Conservation (phyloP, 2,329 filamentous ascomycete genomes). For the Thielaviopsis euricoi region DNA sequence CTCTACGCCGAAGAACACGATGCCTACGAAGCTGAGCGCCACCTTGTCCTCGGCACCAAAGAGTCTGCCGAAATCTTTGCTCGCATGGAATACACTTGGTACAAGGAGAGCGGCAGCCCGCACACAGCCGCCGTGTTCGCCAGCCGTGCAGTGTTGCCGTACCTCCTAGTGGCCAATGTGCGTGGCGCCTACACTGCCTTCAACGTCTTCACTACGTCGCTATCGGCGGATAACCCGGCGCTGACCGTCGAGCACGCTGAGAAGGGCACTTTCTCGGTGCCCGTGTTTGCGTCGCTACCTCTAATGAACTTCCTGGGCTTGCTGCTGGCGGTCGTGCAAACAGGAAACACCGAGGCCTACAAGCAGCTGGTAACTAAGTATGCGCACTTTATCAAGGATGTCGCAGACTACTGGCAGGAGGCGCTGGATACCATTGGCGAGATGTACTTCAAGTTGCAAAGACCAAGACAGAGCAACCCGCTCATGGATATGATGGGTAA, state of each 20-base stretch:
- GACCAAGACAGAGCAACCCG: slow-evolving; percentile 78
- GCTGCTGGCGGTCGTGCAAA: slow-evolving; percentile 67
- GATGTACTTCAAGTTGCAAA: slow-evolving; percentile 89
- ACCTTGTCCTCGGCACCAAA: slow-evolving; percentile 74
- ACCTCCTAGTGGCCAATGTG: slow-evolving; percentile 78
- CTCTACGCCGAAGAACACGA: slow-evolving; percentile 89
- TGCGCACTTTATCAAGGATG: slow-evolving; percentile 58
- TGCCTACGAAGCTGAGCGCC: slow-evolving; percentile 80
- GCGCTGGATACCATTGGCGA: slow-evolving; percentile 76
- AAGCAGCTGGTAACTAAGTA: slow-evolving; percentile 73
- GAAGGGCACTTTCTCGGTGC: slow-evolving; percentile 53
- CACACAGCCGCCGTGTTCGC: slow-evolving; percentile 79
- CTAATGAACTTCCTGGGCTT: slow-evolving; percentile 87
- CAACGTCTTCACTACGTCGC: slow-evolving; percentile 37
- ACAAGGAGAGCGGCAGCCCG: slow-evolving; percentile 60
- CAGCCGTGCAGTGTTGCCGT: slow-evolving; percentile 75
- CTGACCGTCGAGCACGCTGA: slow-evolving; percentile 71
- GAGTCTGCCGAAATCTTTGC: slow-evolving; percentile 71
- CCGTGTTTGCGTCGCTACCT: slow-evolving; percentile 81
- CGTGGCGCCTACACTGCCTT: slow-evolving; percentile 75
- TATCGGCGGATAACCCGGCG: slow-evolving; percentile 25
- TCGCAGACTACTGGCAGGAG: slow-evolving; percentile 56
- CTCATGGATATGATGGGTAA: slow-evolving; percentile 97
- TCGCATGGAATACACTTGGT: slow-evolving; percentile 85
- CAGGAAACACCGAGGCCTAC: slow-evolving; percentile 63